Evolutionary conservation across 495 filamentous ascomycete genomes (phyloP), one percentile per base, ranked within the genome.

Genomic region (Penicillium paradoxum): DNA sequence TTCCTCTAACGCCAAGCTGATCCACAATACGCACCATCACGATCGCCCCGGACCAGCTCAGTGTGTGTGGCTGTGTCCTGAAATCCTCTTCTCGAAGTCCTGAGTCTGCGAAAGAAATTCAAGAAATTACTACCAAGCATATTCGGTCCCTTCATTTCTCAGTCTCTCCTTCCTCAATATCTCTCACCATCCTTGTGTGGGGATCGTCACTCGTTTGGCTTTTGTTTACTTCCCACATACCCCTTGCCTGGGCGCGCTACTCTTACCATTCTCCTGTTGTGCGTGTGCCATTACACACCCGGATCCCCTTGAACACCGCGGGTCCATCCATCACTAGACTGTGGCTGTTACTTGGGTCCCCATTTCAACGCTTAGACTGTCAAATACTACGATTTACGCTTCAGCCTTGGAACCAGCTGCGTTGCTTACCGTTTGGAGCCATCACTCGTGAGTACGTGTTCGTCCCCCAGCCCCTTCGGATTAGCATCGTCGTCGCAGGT

Each of bases 131-230:
- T 22, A 43, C 29, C 38, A 43, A 18, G 4, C 49, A 3, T 34
- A 34, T 36, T 51, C 29, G 34, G 43, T 51, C 38, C 49, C 49
- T 51, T 25, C 29, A 51, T 34, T 51, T 43, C 14, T 18, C 10
- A 18, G 21, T 32, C 27, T 9, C 30, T 32, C 25, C 18, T 34
- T 42, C 33, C 24, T 21, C 15, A 41, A 18, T 34, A n/a, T 15
- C 27, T 17, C 18, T 43, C 27, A 13, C 18, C 10, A 9, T 25
- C 2, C 10, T 37, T 21, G 38, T 17, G 30, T 42, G 38, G 30
- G 39, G 43, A 36, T 25, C 17, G 27, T 34, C 49, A 9, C 14
- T 51, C 49, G 29, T 51, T 43, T 42, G 13, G 8, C 43, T 17
- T 43, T 43, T 51, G 49, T 51, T 51, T 17, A 34, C 22, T 34